phyloP scores from a whole-genome alignment of 78 protist genomes.

The Dictyostelium capitatum region DNA sequence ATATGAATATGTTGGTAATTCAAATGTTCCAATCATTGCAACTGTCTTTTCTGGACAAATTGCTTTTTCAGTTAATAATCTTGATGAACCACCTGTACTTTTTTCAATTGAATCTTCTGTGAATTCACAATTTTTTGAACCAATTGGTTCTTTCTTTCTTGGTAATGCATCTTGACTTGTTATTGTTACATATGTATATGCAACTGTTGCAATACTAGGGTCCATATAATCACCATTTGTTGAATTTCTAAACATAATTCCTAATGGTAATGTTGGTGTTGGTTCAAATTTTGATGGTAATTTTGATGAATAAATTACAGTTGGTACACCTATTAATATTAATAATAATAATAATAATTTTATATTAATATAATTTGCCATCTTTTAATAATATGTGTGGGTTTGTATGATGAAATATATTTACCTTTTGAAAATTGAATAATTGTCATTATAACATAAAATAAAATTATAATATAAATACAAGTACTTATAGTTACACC shows the following conservation, averaged over 20 bases:
- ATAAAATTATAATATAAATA: constrained; percentile 37
- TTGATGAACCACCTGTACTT: not conserved
- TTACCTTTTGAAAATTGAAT: constrained; percentile 52
- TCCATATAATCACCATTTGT: not conserved
- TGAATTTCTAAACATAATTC: constrained; percentile 12
- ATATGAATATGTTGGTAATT: constrained; percentile 27
- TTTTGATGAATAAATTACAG: constrained; percentile 42
- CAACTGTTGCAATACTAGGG: not conserved
- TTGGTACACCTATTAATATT: constrained; percentile 39
- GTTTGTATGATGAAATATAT: too few relatives aligned
- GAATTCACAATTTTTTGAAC: constrained; percentile 6
- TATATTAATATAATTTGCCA: too few relatives aligned
- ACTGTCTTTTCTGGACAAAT: constrained; percentile 35
- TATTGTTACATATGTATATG: constrained; percentile 34
- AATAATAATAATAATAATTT: not conserved
- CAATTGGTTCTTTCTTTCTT: not conserved
- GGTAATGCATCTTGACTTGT: constrained; percentile 35
- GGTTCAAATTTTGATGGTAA: constrained; percentile 42
- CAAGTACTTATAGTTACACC: constrained; percentile 36
- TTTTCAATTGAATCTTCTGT: not conserved
- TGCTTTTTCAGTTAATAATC: constrained; percentile 15
- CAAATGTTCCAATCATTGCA: constrained; percentile 12
- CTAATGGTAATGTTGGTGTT: constrained; percentile 18
- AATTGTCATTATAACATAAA: constrained; percentile 38
- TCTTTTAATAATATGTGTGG: too few relatives aligned